A percentile compares a stretch with the other conserved stretches of the same genome.
Conservation (phyloP, 306 rosid species). For the Cucumis hystrix region DNA sequence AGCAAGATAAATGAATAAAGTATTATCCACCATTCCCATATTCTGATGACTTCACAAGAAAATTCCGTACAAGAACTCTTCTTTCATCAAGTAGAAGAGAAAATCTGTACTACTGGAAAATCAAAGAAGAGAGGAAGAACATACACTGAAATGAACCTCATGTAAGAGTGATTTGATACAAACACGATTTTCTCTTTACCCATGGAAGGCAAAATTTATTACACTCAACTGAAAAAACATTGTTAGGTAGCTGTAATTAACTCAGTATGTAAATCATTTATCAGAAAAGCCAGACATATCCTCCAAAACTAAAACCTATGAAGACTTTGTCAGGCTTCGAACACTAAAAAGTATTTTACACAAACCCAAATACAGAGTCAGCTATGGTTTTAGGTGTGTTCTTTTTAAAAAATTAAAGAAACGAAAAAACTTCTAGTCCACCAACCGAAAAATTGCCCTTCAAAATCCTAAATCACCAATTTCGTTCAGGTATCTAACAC, state of each 20-base stretch:
- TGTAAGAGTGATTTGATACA: too few species aligned
- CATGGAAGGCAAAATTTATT: background rate
- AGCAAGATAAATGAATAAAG: too few species aligned
- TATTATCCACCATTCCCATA: too few species aligned
- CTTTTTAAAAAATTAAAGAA: background rate
- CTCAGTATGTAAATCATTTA: background rate
- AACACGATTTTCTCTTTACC: background rate
- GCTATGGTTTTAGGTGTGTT: background rate
- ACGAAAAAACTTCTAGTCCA: too few species aligned
- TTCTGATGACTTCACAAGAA: too few species aligned
- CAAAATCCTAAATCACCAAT: conserved; percentile 12
- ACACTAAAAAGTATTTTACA: background rate
- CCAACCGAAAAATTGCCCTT: background rate
- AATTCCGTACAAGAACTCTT: too few species aligned
- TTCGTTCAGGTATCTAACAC: conserved; percentile 17
- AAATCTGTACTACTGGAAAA: too few species aligned
- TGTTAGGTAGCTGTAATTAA: background rate
- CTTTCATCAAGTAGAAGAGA: too few species aligned
- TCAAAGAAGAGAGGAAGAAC: too few species aligned
- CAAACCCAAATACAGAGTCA: background rate
- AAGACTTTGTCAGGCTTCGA: conserved; percentile 30
- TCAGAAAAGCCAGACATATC: background rate
- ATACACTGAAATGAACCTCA: too few species aligned
- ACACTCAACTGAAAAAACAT: background rate
- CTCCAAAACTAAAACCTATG: conserved; percentile 39